A percentile compares a stretch with the other conserved stretches of the same genome.
Evolutionary conservation across 176 grass and related monocot species (phyloP).

Genomic region (Canna indica): DNA sequence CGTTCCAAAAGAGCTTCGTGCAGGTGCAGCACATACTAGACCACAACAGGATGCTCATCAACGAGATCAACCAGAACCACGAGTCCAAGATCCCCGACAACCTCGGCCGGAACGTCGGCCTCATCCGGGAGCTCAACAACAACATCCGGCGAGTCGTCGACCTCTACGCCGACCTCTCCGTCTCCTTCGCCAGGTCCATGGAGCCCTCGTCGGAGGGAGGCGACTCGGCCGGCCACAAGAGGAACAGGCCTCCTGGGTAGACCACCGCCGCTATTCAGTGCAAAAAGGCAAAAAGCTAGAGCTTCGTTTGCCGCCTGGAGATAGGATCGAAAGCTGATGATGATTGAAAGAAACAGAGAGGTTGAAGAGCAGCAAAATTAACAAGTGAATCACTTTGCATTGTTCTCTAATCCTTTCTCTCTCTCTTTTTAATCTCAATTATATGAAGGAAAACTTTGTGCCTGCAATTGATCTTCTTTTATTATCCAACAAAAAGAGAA

Average conservation of each 20-base stretch:
- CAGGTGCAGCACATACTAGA: constrained; percentile 12
- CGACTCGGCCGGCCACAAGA: constrained; percentile 11
- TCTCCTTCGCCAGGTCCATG: constrained; percentile 5
- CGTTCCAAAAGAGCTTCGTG: constrained; percentile 9
- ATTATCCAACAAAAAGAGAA: too few relatives aligned
- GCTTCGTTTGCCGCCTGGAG: too few relatives aligned
- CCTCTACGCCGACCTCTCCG: constrained; percentile 9
- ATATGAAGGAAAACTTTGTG: too few relatives aligned
- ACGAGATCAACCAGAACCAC: constrained; percentile 17
- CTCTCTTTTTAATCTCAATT: too few relatives aligned
- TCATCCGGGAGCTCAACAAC: constrained; percentile 14
- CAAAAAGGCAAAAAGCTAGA: too few relatives aligned
- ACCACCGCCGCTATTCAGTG: not conserved
- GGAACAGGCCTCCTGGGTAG: not conserved
- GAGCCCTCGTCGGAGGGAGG: not conserved
- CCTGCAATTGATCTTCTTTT: too few relatives aligned
- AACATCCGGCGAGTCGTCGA: constrained; percentile 11
- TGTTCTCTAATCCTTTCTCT: too few relatives aligned
- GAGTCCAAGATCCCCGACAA: constrained; percentile 13
- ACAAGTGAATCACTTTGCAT: too few relatives aligned
- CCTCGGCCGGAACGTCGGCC: constrained; percentile 8
- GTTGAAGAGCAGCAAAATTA: too few relatives aligned
- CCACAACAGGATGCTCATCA: constrained; percentile 11
- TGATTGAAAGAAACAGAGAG: not conserved
- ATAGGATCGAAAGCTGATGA: too few relatives aligned